phyloP scores from a whole-genome alignment of 495 filamentous ascomycete species.

The Tuber calosporum region DNA sequence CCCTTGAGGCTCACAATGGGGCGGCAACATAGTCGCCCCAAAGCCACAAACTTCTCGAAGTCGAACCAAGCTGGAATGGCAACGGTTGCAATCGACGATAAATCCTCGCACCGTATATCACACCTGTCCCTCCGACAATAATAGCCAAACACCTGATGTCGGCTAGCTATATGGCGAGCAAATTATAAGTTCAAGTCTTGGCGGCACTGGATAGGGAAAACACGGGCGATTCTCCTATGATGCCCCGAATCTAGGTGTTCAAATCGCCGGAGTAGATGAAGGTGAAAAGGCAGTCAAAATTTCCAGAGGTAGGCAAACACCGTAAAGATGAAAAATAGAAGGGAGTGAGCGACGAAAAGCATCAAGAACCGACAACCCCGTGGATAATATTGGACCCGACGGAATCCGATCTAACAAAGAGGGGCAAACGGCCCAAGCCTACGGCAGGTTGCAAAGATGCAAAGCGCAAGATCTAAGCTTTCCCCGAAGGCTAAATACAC shows the following conservation, averaged over 20 bases:
- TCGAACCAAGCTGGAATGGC: neutral
- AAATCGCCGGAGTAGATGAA: neutral
- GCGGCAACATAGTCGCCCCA: neutral
- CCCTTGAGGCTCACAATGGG: neutral
- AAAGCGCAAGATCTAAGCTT: neutral
- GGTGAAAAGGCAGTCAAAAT: neutral
- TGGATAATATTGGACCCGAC: neutral
- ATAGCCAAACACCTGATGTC: neutral
- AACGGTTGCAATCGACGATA: neutral
- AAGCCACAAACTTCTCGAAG: neutral
- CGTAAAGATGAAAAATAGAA: neutral
- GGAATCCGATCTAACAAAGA: conserved; percentile 1
- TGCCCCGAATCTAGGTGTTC: neutral
- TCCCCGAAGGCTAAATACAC: neutral
- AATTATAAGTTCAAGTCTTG: neutral
- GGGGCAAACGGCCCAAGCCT: neutral
- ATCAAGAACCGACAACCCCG: neutral
- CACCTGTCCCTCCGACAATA: neutral
- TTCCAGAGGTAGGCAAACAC: neutral
- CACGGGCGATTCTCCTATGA: neutral
- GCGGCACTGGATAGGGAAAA: neutral
- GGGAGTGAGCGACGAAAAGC: neutral
- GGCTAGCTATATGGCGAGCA: neutral
- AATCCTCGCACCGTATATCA: neutral
- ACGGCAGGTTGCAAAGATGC: neutral